These are phyloP conservation scores for Penicillium odoratum DNA, from an alignment of 495 filamentous ascomycete genomes.

Conservation along the genomic window DNA sequence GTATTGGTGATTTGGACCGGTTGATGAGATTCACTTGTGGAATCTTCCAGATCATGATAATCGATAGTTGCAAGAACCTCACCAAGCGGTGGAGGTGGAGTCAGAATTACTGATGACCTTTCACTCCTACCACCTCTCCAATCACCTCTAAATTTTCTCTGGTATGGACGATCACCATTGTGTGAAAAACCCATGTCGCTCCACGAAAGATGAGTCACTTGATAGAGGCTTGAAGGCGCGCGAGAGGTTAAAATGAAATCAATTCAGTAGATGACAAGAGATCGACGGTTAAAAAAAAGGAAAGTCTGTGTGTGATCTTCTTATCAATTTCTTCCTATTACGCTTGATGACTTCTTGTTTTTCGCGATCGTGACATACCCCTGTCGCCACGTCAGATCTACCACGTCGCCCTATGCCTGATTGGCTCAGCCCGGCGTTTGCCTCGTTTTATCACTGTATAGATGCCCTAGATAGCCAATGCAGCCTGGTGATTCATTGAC, in stretches of 20 bases:
- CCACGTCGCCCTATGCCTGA: neutral
- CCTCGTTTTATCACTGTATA: neutral
- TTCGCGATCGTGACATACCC: neutral
- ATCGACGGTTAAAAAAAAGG: neutral
- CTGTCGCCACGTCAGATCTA: neutral
- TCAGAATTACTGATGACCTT: constrained; percentile 9
- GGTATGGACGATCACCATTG: neutral
- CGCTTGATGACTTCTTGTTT: neutral
- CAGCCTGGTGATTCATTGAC: too few relatives aligned
- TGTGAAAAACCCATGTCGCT: neutral
- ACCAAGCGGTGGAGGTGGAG: constrained; percentile 25
- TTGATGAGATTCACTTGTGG: neutral
- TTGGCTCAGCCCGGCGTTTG: constrained; percentile 3
- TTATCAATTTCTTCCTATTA: neutral
- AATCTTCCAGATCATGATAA: constrained; percentile 15
- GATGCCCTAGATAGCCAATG: too few relatives aligned
- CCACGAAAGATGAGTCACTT: too few relatives aligned
- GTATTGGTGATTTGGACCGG: constrained; percentile 22
- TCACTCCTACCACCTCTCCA: constrained; percentile 1
- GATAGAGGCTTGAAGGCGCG: neutral
- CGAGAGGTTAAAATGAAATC: neutral
- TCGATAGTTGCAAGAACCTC: constrained; percentile 23
- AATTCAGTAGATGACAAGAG: neutral
- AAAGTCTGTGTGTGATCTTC: neutral
- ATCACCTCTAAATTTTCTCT: neutral